Conservation (phyloP, 2,329 filamentous ascomycete genomes). For the Leptographium wingfieldii region DNA sequence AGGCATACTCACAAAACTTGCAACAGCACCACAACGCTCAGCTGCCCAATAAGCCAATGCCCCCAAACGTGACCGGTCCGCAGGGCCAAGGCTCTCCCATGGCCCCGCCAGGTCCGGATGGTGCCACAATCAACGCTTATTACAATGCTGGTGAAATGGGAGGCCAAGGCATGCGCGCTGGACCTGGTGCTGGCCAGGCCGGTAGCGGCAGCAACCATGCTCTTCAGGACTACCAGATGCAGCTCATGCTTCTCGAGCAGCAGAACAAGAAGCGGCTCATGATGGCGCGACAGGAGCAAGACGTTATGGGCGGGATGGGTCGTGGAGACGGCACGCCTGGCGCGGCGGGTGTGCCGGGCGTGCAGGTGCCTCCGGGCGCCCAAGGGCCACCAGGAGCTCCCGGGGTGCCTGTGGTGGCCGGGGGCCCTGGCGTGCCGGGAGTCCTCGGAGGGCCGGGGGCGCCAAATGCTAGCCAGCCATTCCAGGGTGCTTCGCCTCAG, state of each 20-base stretch:
- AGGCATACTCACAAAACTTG: constrained; percentile 76
- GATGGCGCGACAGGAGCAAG: constrained; percentile 73
- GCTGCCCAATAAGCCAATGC: constrained; percentile 72
- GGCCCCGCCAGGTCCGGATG: constrained; percentile 62
- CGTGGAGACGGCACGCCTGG: constrained; percentile 2
- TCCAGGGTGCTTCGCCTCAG: constrained; percentile 59
- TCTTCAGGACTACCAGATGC: constrained; percentile 80
- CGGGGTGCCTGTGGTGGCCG: constrained; percentile 33
- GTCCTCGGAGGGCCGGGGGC: constrained; percentile 33
- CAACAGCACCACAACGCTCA: constrained; percentile 69
- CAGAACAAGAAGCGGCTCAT: constrained; percentile 78
- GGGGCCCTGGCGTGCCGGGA: constrained; percentile 35
- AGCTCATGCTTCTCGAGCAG: constrained; percentile 70
- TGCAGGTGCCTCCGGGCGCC: background rate
- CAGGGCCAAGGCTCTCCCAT: constrained; percentile 71
- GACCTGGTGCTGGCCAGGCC: constrained; percentile 32
- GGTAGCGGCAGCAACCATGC: constrained; percentile 60
- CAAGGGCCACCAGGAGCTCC: constrained; percentile 12
- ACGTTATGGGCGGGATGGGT: constrained; percentile 38
- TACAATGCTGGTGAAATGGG: constrained; percentile 54
- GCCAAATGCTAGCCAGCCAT: constrained; percentile 42
- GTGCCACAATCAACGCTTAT: constrained; percentile 39
- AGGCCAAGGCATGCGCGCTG: constrained; percentile 45
- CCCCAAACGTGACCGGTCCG: constrained; percentile 57
- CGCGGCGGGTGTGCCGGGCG: background rate